Evolutionary conservation across 495 filamentous ascomycete genomes (phyloP), one percentile per base, ranked within the genome.

Genomic region (Penicillium canariense): DNA sequence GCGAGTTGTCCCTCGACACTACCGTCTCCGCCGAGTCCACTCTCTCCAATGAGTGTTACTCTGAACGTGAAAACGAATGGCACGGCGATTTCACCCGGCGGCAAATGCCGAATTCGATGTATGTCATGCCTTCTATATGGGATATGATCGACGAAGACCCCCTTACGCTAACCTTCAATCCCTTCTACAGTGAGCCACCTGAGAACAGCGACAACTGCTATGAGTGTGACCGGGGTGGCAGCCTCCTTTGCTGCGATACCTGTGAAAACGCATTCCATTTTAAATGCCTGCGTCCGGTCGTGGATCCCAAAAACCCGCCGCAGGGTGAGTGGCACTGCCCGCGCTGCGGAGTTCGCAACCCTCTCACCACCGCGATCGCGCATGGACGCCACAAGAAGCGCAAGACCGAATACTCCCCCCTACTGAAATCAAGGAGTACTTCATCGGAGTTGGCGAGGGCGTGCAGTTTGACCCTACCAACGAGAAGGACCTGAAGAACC

Each of bases 121-220:
- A 61, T 11, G 62, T 62, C 35, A 26, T 23, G 25, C 1, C 17
- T 43, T 20, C 9, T 34, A 18, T 14, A 10, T 30, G 25, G 7
- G 20, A 30, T 12, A 15, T 26, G 25, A 46, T 15, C 7, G 26
- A 46, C 11, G 15, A 20, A 46, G 14, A 30, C 6, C 43, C 20
- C 36, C 12, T 25, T 47, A 15, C 20, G 34, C 60, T 55, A 60
- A 53, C 50, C 57, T 56, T 48, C 52, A 12, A 32, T 32, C 2
- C 2, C 20, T 48, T 17, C 28, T 61, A 68, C 44, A 67, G 65
- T 26, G 68, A 73, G 15, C 59, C 54, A 6, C 56, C 61, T 4
- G 88, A 95, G 44, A 96, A 96, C 65, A 88, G 90, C 58, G 94
- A 98, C 60, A 84, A 86, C 61, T 98, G 94, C 72, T 80, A 82